These are phyloP conservation scores for Friedmanniomyces endolithicus DNA, from an alignment of 495 filamentous ascomycete genomes.

Conservation along the genomic window DNA sequence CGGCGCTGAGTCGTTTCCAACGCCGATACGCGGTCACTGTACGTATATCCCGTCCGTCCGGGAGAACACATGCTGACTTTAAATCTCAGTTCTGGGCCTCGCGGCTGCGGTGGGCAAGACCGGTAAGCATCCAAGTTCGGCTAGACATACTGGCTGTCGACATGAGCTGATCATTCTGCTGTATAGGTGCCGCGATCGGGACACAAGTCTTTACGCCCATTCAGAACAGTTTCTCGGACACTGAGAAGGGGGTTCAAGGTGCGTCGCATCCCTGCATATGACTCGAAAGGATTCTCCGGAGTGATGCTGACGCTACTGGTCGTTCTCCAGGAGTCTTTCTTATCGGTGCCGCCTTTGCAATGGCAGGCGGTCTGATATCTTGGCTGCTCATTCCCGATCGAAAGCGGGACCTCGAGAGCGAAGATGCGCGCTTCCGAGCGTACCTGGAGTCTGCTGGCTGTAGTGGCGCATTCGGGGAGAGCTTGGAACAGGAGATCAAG, in stretches of 20 bases:
- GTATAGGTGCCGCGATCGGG: conserved; percentile 34
- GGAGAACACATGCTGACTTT: background rate
- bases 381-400: conserved; percentile 22
- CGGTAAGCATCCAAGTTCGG: conserved; percentile 4
- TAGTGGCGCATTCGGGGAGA: conserved; percentile 17
- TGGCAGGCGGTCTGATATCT: conserved; percentile 30
- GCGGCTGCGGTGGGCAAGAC: conserved; percentile 40
- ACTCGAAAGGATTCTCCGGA: background rate
- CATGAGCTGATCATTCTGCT: no score
- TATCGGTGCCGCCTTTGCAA: conserved; percentile 35
- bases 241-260: conserved; percentile 34
- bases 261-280: conserved; percentile 17
- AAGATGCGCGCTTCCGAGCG: conserved; percentile 34
- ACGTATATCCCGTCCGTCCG: background rate
- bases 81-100: conserved; percentile 28
- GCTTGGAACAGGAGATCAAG: conserved; percentile 15
- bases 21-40: conserved; percentile 38
- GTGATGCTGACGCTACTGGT: background rate
- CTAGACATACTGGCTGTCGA: no score
- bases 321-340: conserved; percentile 20
- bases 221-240: conserved; percentile 31
- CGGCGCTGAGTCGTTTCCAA: conserved; percentile 39
- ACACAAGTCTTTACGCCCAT: conserved; percentile 38
- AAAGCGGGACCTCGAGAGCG: conserved; percentile 34
- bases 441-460: conserved; percentile 38